Conservation (phyloP, 2,329 filamentous ascomycete genomes). For the Didymella glomerata region DNA sequence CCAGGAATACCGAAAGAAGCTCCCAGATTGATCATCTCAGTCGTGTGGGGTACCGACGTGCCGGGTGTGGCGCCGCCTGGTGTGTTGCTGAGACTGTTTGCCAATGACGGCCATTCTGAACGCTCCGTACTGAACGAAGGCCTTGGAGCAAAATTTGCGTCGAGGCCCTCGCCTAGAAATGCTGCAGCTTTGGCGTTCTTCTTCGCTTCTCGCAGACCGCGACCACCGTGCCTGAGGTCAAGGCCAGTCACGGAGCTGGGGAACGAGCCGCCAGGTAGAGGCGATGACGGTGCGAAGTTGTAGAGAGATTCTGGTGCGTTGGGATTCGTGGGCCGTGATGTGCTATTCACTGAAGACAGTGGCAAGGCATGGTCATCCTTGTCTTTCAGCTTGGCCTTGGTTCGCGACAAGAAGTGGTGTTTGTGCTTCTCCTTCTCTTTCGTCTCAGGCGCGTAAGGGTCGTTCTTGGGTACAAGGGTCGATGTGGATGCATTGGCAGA, state of each 20-base stretch:
- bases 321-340: slow-evolving; percentile 78
- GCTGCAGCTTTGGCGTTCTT: slow-evolving; percentile 61
- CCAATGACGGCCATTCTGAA: slow-evolving; percentile 48
- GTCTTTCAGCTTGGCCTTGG: slow-evolving; percentile 77
- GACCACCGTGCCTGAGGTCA: slow-evolving; percentile 78
- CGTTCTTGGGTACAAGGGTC: slow-evolving; percentile 71
- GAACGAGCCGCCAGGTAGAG: slow-evolving; percentile 73
- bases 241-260: slow-evolving; percentile 83
- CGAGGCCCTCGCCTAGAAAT: slow-evolving; percentile 46
- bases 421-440: slow-evolving; percentile 71
- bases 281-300: slow-evolving; percentile 79
- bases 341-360: slow-evolving; percentile 78
- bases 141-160: slow-evolving; percentile 47
- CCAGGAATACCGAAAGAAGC: slow-evolving; percentile 58
- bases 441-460: slow-evolving; percentile 60
- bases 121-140: slow-evolving; percentile 52
- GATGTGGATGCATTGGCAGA: slow-evolving; percentile 79
- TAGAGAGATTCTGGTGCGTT: slow-evolving; percentile 79
- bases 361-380: slow-evolving; percentile 75
- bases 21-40: slow-evolving; percentile 56
- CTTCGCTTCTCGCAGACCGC: slow-evolving; percentile 78
- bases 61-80: slow-evolving; percentile 35
- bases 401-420: slow-evolving; percentile 79
- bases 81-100: slow-evolving; percentile 35
- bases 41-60: slow-evolving; percentile 43